Conservation (phyloP, 139 green algal species). For the Asterochloris sp. region DNA sequence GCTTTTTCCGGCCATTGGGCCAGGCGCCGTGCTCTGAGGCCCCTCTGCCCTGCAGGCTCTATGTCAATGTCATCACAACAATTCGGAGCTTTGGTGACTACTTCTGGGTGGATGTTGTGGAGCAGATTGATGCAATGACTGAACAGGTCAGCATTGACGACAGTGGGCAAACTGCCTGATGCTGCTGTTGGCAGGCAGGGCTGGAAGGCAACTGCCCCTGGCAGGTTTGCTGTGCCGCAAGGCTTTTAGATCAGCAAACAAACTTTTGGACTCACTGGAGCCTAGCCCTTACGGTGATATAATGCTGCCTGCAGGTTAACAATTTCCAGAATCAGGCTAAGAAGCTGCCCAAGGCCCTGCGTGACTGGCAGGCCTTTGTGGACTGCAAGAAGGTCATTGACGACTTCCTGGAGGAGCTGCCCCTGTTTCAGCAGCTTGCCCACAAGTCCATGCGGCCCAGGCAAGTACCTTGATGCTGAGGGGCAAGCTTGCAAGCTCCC, state of each 20-base stretch:
- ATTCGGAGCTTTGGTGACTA: constrained; percentile 84
- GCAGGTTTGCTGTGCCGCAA: too few relatives aligned
- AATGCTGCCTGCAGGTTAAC: too few relatives aligned
- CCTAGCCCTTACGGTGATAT: too few relatives aligned
- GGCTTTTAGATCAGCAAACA: background rate
- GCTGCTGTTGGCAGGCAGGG: background rate
- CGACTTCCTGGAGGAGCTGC: constrained; percentile 87
- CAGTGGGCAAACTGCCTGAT: background rate
- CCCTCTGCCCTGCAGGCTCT: constrained; percentile 59
- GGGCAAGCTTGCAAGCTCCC: background rate
- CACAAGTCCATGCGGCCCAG: constrained; percentile 35
- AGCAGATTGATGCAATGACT: constrained; percentile 83
- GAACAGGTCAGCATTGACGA: constrained; percentile 43
- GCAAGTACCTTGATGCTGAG: background rate
- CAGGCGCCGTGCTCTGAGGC: too few relatives aligned
- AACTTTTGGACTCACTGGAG: too few relatives aligned
- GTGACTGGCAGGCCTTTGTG: constrained; percentile 86
- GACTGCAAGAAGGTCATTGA: constrained; percentile 88
- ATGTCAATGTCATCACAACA: constrained; percentile 87
- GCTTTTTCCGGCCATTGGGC: too few relatives aligned
- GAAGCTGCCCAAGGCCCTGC: constrained; percentile 85
- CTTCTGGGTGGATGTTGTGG: constrained; percentile 88
- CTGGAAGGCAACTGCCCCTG: too few relatives aligned
- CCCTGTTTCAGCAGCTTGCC: constrained; percentile 71
- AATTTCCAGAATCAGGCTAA: constrained; percentile 65